Percentiles rank a stretch among this genome's conserved stretches.
These are phyloP conservation scores for Yamadazyma buinensis DNA, from an alignment of 1,139 yeast genomes.

Conservation along the genomic window DNA sequence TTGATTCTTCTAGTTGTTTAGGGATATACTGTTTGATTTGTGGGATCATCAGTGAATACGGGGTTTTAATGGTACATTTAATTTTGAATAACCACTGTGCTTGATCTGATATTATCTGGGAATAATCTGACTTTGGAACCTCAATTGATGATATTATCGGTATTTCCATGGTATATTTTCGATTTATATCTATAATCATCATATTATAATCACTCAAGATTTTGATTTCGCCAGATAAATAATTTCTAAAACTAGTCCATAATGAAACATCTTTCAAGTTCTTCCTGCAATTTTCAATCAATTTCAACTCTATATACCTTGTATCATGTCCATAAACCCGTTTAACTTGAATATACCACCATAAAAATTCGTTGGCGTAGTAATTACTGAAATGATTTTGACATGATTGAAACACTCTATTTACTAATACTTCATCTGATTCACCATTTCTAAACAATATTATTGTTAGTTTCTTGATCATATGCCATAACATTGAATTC, in stretches of 20 bases:
- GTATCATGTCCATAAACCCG: slow-evolving; percentile 4
- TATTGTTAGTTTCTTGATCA: slow-evolving; percentile 28
- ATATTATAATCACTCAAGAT: slow-evolving; percentile 18
- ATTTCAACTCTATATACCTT: slow-evolving; percentile 2
- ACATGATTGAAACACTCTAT: slow-evolving; percentile 27
- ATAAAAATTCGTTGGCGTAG: slow-evolving; percentile 32
- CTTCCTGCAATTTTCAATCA: slow-evolving; percentile 17
- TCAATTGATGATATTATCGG: too few relatives aligned
- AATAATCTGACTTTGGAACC: too few relatives aligned
- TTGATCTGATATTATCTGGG: slow-evolving; percentile 4
- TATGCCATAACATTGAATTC: slow-evolving; percentile 40
- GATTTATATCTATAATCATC: slow-evolving; percentile 8
- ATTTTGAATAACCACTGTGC: slow-evolving; percentile 23
- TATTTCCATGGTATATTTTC: too few relatives aligned
- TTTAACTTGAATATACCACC: slow-evolving; percentile 26
- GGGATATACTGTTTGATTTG: too few relatives aligned
- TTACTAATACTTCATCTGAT: slow-evolving; percentile 11
- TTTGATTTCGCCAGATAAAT: slow-evolving; percentile 1
- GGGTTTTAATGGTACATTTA: slow-evolving; percentile 17
- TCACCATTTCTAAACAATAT: slow-evolving; percentile 12
- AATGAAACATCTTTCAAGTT: slow-evolving; percentile 31
- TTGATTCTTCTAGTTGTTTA: too few relatives aligned
- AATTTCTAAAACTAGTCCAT: slow-evolving; percentile 23
- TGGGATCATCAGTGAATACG: slow-evolving; percentile 11
- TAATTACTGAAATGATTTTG: slow-evolving; percentile 40